These are phyloP conservation scores for Phalaenopsis hybrid DNA, from an alignment of 116 monocot species.

Conservation along the genomic window DNA sequence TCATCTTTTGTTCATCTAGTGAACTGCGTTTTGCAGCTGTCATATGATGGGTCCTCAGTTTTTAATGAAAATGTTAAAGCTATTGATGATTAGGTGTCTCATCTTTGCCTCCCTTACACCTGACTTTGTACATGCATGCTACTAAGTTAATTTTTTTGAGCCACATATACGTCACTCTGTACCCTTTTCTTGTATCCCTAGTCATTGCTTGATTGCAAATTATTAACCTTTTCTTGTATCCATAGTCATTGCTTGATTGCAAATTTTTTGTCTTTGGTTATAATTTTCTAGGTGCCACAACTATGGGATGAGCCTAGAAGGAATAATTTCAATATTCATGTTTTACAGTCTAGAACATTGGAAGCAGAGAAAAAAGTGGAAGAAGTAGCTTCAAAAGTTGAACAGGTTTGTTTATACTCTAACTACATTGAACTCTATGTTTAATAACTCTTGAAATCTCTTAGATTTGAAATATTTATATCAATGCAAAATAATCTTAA, in stretches of 20 bases:
- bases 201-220: neutral
- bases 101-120: neutral
- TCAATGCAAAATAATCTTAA: neutral
- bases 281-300: conserved; percentile 29
- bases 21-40: conserved; percentile 30
- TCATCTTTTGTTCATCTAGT: neutral
- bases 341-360: conserved; percentile 33
- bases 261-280: neutral
- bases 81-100: conserved; percentile 45
- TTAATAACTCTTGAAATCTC: neutral
- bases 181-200: neutral
- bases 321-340: conserved; percentile 54
- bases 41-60: conserved; percentile 11
- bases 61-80: conserved; percentile 17
- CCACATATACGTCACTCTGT: neutral
- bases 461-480: neutral
- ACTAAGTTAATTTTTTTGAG: neutral
- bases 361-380: conserved; percentile 44
- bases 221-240: neutral
- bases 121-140: conserved; percentile 3
- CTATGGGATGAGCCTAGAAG: conserved; percentile 54
- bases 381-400: conserved; percentile 32
- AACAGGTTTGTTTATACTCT: conserved; percentile 35
- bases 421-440: neutral
- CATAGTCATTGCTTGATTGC: neutral